phyloP scores from a whole-genome alignment of 257 asterid genomes.

The Prunella vulgaris region DNA sequence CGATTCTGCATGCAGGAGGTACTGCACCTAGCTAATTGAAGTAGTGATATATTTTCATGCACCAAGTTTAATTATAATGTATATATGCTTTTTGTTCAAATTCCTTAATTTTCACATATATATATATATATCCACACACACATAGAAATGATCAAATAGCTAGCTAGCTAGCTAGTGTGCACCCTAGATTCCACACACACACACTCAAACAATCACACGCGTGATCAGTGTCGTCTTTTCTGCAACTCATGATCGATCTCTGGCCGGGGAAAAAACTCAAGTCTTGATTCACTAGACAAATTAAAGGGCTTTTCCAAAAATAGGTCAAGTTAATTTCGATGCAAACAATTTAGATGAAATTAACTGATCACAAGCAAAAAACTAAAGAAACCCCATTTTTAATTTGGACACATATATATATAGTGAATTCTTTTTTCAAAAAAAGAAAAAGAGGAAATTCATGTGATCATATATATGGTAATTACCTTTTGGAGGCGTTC shows the following conservation, averaged over 20 bases:
- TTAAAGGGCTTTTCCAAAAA: neutral
- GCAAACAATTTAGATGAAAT: neutral
- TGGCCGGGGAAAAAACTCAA: neutral
- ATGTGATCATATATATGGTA: neutral
- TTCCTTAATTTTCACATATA: neutral
- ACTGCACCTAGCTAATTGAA: too few relatives aligned
- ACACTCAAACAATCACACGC: neutral
- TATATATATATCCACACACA: too few relatives aligned
- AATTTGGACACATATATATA: neutral
- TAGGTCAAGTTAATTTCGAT: neutral
- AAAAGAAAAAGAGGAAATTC: neutral
- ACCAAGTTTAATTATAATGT: neutral
- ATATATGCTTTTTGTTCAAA: neutral
- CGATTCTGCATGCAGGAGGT: too few relatives aligned
- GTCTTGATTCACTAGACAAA: neutral
- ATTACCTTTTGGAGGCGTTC: slow-evolving; percentile 78
- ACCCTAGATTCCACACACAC: neutral
- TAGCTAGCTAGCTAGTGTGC: too few relatives aligned
- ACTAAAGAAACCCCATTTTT: neutral
- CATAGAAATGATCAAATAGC: too few relatives aligned
- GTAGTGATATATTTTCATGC: neutral
- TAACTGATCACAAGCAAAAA: too few relatives aligned
- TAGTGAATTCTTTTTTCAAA: too few relatives aligned
- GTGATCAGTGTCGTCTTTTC: neutral
- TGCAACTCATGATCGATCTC: too few relatives aligned